Percentiles rank a stretch among this genome's conserved stretches.
Evolutionary conservation across 2,329 filamentous ascomycete genomes (phyloP).

Genomic region (Penicillium glabrum): DNA sequence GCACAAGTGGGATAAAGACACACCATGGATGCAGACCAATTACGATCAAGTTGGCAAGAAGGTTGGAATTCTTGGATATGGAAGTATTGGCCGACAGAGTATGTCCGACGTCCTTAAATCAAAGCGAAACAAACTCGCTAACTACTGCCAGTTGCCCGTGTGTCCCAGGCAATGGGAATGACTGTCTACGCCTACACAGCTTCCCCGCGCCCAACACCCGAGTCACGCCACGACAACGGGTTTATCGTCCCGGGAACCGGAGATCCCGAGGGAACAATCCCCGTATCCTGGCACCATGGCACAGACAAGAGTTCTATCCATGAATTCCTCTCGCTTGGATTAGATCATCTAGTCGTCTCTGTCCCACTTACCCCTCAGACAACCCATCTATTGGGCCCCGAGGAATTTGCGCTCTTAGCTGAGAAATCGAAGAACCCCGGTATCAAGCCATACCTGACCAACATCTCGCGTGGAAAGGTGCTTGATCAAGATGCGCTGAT

Average conservation of each 20-base stretch:
- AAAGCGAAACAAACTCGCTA: background rate
- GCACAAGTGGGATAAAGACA: constrained; percentile 48
- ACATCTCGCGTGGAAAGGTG: constrained; percentile 68
- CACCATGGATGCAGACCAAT: constrained; percentile 26
- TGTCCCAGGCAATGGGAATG: constrained; percentile 67
- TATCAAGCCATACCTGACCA: constrained; percentile 62
- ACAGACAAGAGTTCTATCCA: constrained; percentile 53
- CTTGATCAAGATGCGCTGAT: constrained; percentile 64
- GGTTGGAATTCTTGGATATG: constrained; percentile 63
- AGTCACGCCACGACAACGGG: constrained; percentile 62
- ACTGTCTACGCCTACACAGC: constrained; percentile 74
- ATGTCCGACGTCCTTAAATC: constrained; percentile 11
- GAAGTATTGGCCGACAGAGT: constrained; percentile 63
- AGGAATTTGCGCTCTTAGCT: constrained; percentile 58
- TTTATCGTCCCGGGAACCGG: constrained; percentile 70
- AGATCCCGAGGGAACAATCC: constrained; percentile 57
- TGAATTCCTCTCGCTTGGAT: constrained; percentile 54
- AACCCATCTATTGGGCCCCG: constrained; percentile 53
- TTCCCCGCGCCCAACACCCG: constrained; percentile 64
- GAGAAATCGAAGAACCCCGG: constrained; percentile 24
- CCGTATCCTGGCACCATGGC: constrained; percentile 58
- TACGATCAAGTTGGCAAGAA: constrained; percentile 59
- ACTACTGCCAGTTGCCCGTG: constrained; percentile 47
- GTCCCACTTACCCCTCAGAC: constrained; percentile 60
- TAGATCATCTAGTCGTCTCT: constrained; percentile 58